phyloP scores from a whole-genome alignment of 805 yeast genomes.

The Candida adriatica region DNA sequence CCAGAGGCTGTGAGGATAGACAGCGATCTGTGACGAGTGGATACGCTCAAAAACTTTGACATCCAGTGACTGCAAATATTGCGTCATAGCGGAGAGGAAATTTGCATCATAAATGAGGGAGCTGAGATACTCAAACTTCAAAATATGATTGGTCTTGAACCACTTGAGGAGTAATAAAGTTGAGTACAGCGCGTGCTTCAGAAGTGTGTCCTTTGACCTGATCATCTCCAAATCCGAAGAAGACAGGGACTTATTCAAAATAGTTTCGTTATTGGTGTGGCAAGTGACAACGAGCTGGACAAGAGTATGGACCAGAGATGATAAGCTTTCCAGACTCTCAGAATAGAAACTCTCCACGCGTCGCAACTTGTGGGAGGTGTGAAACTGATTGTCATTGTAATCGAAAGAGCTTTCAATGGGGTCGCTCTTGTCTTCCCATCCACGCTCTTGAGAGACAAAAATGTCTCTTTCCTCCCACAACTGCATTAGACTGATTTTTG shows the following conservation, averaged over 20 bases:
- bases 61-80: constrained; percentile 15
- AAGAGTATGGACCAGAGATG: constrained; percentile 58
- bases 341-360: constrained; percentile 58
- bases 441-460: constrained; percentile 70
- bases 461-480: constrained; percentile 64
- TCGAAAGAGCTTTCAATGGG: constrained; percentile 24
- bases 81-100: constrained; percentile 26
- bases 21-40: constrained; percentile 18
- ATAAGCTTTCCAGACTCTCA: constrained; percentile 44
- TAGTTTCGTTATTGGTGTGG: constrained; percentile 1
- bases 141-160: constrained; percentile 72
- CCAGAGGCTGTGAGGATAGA: constrained; percentile 8
- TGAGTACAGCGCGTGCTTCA: constrained; percentile 53
- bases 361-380: constrained; percentile 22
- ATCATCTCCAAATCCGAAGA: constrained; percentile 13
- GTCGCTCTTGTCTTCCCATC: constrained; percentile 33
- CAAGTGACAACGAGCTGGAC: constrained; percentile 49
- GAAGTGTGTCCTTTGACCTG: constrained; percentile 54
- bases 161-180: constrained; percentile 54
- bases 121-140: constrained; percentile 71
- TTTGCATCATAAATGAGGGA: constrained; percentile 71
- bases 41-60: constrained; percentile 25
- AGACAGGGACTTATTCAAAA: constrained; percentile 20
- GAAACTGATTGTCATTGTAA: constrained; percentile 24
- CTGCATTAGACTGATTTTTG: constrained; percentile 63